Base-by-base conservation (phyloP, 805 yeast species). In the Saccharomycopsis sp. region DNA sequence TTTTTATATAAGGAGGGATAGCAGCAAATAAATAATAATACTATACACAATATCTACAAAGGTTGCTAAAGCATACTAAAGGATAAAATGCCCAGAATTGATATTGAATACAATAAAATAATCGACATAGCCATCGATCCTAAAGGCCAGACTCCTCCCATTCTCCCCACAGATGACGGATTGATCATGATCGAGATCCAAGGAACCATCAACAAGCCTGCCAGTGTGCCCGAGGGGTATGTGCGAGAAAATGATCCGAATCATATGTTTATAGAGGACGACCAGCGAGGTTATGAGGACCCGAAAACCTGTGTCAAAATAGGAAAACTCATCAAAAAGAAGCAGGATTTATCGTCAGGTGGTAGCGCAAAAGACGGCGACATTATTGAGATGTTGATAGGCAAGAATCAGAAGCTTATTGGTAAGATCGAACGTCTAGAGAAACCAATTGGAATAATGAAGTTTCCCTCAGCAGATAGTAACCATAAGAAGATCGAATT, bases 371-470 rank as follows among this genome's bases (percentile, higher is more conserved):
- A 44, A 44, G 49, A 51, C 15, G 25, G 47, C 12, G 52, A 44
- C 9, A 56, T 56, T 29, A 38, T 58, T 2, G 63, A 61, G 5
- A 67, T 88, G 55, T 83, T 73, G 60, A 77, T 88, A 8, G 89
- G 92, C 1, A 83, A 79, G 24, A 81, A 88, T 3, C 96, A 88
- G 67, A 73, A 93, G 61, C 70, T 88, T 24, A 62, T 86, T 22
- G 96, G 96, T 0, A 71, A 73, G 1, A 66, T 87, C 1, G 84
- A 80, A 44, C 75, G 79, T 19, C 66, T 88, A 12, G 84, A 81
- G 9, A 79, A 83, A 0, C 94, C 96, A 0, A 66, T 87, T 52
- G 94, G 85, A 0, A 72, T 88, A 8, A 63, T 88, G 64, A 75
- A 77, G 63, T 74, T 86, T 12, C 75, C 77, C 0, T 60, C 22